Evolutionary conservation across 257 asterid species (phyloP).

Genomic region (Nicotiana tomentosiformis): DNA sequence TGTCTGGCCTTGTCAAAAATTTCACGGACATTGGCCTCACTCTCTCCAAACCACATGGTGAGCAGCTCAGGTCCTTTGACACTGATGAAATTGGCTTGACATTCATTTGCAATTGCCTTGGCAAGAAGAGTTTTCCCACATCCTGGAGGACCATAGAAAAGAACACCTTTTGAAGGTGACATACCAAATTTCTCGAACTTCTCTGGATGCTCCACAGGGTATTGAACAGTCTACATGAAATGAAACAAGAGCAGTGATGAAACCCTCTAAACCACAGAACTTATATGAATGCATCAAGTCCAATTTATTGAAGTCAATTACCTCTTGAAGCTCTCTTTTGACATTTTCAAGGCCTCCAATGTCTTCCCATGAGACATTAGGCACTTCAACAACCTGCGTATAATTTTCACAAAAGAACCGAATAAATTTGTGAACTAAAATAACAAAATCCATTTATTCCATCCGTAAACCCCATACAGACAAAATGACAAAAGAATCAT

Average conservation of each 20-base stretch:
- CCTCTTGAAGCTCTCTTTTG: constrained; percentile 51
- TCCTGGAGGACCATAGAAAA: constrained; percentile 67
- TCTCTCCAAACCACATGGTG: constrained; percentile 74
- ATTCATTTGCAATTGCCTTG: constrained; percentile 65
- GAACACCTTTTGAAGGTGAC: constrained; percentile 70
- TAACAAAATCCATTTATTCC: background rate
- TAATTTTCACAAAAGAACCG: background rate
- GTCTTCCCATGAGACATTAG: constrained; percentile 42
- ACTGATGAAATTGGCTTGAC: constrained; percentile 64
- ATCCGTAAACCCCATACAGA: background rate
- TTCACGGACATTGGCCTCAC: constrained; percentile 69
- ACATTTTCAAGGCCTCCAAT: constrained; percentile 47
- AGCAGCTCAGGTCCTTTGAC: constrained; percentile 63
- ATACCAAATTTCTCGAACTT: constrained; percentile 62
- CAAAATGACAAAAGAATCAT: background rate
- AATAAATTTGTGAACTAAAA: background rate
- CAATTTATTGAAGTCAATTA: constrained; percentile 3
- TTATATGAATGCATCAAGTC: background rate
- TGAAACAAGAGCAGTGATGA: background rate
- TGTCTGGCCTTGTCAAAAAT: constrained; percentile 60
- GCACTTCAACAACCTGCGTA: constrained; percentile 43
- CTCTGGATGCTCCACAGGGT: constrained; percentile 67
- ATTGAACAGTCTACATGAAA: constrained; percentile 50
- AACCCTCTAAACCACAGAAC: background rate
- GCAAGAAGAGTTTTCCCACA: constrained; percentile 69